Evolutionary conservation across 495 filamentous ascomycete species (phyloP), one percentile per base, ranked within the genome.

Genomic region (Aspergillus asperescens): DNA sequence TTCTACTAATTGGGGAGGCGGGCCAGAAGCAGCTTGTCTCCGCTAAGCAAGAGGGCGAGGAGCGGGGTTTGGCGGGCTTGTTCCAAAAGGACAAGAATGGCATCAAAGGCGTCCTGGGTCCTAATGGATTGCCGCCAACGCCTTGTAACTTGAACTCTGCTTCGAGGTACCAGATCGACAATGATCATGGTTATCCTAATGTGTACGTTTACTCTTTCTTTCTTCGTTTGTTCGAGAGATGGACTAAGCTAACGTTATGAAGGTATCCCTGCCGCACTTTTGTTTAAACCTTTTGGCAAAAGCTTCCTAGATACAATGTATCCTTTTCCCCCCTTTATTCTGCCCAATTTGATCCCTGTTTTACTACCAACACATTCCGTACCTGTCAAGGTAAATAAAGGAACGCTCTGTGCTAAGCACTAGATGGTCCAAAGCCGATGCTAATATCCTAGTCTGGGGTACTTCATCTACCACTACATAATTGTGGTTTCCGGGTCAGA

Each of bases 121-220:
- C 78, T 16, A 74, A 86, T 65, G 90, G 90, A 6, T 64, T 97
- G 64, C 93, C 93, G 47, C 93, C 93, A 7, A 65, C 87, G 52
- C 93, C 92, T 39, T 83, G 81, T 65, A 84, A 85, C 24, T 64
- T 82, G 63, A 81, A 73, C 57, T 61, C 63, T 43, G 57, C 64
- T 31, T 69, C 72, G 8, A 74, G 74, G 55, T 79, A 78, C 46
- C 54, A 70, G 49, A 60, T 81, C 47, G 66, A 62, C 27, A 40
- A 57, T 35, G 75, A 74, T 16, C 63, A 79, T 39, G 71, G 73
- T 19, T 81, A 78, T 59, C 75, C 76, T 35, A 70, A 71, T 42
- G 71, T 70, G 78, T 81, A 72, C 31, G 77, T 69, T 19, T 37
- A 29, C 24, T 13, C 29, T 22, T 8, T 4, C 16, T 43, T 5